Base-by-base conservation (phyloP, 2,329 filamentous ascomycete species). In the Paecilomyces dactylethromorphus region DNA sequence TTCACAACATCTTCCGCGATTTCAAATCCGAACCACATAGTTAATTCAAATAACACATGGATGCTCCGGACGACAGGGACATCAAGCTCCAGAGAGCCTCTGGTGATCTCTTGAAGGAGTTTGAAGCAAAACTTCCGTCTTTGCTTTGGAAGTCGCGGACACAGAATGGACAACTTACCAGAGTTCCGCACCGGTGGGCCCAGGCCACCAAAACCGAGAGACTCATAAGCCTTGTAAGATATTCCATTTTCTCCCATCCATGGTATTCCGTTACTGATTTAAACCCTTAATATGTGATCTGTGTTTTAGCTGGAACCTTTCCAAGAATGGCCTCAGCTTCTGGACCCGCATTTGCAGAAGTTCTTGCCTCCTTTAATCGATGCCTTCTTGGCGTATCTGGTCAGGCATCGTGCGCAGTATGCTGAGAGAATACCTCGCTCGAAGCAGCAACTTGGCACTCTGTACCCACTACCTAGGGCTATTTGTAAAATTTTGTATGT, bases 281-380 rank as follows among this genome's bases (percentile, higher is more conserved):
- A 54, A 29, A 57, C 24, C 8, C 22, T 56, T 18, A 15, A 24
- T 58, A 4, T 53, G 29, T 49, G 33, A n/a, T 50, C 12, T 22
- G 50, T 53, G 55, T 56, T 58, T 62, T 59, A 79, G 78, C 84
- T 99, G 55, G 92, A 97, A 65, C 87, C 89, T 1, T 99, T 97
- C 66, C 93, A 97, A 80, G 92, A 97, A 79, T 88, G 95, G 64
- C 94, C 94, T 18, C 94, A 99, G 72, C 82, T 97, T 45, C 83
- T 99, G 26, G 94, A 99, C 75, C 85, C 91, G 10, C 84, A 93
- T 72, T 81, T 99, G 50, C 86, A 89, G 55, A 82, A 78, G 63
- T 86, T 95, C 74, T 80, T 97, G 55, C 88, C 90, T 24, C 78
- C 84, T 49, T 80, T 97, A 35, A 86, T 91, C 26, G 82, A 87